A percentile compares a stretch with the other conserved stretches of the same genome.
Conservation (phyloP, 805 yeast genomes). For the Blastobotrys peoriensis region DNA sequence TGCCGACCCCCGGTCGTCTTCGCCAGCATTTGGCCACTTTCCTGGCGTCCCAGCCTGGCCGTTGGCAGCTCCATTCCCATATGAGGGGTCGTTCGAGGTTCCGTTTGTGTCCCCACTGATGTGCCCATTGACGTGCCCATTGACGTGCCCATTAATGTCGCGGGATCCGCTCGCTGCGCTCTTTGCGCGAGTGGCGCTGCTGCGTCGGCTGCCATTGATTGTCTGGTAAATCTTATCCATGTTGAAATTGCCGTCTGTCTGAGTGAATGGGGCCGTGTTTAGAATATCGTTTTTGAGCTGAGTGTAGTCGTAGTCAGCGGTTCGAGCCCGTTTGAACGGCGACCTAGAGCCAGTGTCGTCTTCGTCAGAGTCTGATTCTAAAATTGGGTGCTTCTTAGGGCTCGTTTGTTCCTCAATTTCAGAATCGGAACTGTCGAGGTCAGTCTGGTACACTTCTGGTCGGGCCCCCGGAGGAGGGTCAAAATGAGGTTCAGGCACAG, state of each 20-base stretch:
- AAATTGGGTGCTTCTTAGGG: background rate
- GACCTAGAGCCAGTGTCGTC: background rate
- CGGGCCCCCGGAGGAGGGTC: background rate
- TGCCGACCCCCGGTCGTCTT: background rate
- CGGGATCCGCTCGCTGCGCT: too few relatives aligned
- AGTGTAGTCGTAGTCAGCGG: background rate
- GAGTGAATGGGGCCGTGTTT: conserved; percentile 25
- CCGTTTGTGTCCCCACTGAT: too few relatives aligned
- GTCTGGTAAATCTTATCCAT: conserved; percentile 17
- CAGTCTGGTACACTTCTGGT: background rate
- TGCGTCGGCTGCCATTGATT: background rate
- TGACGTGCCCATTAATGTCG: too few relatives aligned
- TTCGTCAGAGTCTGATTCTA: background rate
- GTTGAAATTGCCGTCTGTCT: conserved; percentile 25
- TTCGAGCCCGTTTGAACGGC: background rate
- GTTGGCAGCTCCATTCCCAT: background rate
- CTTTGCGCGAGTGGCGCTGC: background rate
- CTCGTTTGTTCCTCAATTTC: background rate
- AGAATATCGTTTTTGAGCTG: conserved; percentile 9
- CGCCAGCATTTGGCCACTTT: background rate
- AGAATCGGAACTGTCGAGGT: background rate
- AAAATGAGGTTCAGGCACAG: background rate
- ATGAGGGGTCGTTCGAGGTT: background rate
- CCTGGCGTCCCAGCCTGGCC: background rate
- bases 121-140: too few relatives aligned